phyloP scores from a whole-genome alignment of 257 asterid species.

The Forsythia viridissima region DNA sequence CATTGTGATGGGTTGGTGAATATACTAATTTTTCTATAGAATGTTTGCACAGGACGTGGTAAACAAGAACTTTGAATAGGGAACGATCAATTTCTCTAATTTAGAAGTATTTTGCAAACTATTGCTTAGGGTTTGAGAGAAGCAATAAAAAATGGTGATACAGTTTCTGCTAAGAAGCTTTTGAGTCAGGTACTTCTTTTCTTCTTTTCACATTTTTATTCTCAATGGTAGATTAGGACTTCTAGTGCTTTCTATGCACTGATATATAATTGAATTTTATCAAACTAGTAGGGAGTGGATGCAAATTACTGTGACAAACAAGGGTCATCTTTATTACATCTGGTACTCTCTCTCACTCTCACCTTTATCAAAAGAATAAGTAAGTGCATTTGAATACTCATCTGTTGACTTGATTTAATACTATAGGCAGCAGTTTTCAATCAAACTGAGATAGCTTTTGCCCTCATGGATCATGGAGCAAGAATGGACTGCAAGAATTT shows the following conservation, averaged over 20 bases:
- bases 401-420: constrained; percentile 19
- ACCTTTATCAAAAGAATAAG: background rate
- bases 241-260: constrained; percentile 4
- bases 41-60: background rate
- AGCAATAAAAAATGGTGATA: constrained; percentile 97
- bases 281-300: constrained; percentile 72
- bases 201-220: constrained; percentile 23
- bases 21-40: constrained; percentile 4
- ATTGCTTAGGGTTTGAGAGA: constrained; percentile 78
- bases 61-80: constrained; percentile 1
- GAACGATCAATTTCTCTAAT: constrained; percentile 7
- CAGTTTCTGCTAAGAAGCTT: constrained; percentile 73
- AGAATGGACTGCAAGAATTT: constrained; percentile 69
- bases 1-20: background rate
- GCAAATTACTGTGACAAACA: constrained; percentile 92
- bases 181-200: constrained; percentile 69
- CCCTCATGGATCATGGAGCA: constrained; percentile 92
- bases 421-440: constrained; percentile 93
- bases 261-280: constrained; percentile 19
- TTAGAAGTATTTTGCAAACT: constrained; percentile 20
- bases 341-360: constrained; percentile 50
- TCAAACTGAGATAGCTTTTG: constrained; percentile 86
- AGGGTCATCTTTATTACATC: constrained; percentile 87
- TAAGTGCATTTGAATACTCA: constrained; percentile 17
- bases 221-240: constrained; percentile 14